phyloP scores from a whole-genome alignment of 495 filamentous ascomycete species.

The Xylaria bambusicola region DNA sequence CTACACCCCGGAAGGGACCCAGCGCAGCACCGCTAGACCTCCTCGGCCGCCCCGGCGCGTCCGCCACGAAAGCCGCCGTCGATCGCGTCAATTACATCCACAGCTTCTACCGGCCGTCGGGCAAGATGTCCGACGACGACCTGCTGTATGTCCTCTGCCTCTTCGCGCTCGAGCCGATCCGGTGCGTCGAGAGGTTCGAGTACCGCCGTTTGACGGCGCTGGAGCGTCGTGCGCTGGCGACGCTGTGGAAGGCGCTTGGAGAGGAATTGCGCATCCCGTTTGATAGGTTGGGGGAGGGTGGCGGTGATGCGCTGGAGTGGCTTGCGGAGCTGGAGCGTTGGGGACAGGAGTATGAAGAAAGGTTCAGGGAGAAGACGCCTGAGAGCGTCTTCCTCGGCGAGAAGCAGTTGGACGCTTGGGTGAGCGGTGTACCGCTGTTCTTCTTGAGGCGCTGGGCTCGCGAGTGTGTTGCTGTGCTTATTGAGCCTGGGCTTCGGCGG shows the following conservation, averaged over 20 bases:
- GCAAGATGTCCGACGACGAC: slow-evolving; percentile 45
- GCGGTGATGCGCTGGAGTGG: slow-evolving; percentile 5
- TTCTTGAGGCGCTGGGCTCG: neutral
- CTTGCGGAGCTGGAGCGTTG: slow-evolving; percentile 5
- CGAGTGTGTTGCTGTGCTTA: neutral
- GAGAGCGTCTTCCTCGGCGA: slow-evolving; percentile 1
- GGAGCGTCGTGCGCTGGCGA: slow-evolving; percentile 45
- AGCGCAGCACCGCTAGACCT: neutral
- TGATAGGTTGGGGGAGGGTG: neutral
- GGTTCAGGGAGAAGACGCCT: neutral
- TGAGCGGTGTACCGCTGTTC: neutral
- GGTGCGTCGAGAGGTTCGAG: slow-evolving; percentile 39
- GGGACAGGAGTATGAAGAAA: neutral
- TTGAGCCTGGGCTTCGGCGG: slow-evolving; percentile 1
- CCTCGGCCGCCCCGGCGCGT: neutral
- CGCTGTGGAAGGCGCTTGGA: slow-evolving; percentile 35
- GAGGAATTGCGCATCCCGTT: slow-evolving; percentile 5
- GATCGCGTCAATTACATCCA: slow-evolving; percentile 43
- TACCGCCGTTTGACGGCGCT: slow-evolving; percentile 46
- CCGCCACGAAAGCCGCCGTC: neutral
- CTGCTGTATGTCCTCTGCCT: slow-evolving; percentile 46
- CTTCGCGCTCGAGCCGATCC: slow-evolving; percentile 40
- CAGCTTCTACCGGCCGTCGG: slow-evolving; percentile 38
- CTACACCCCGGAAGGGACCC: neutral
- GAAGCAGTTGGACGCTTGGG: neutral